Conservation (phyloP, 257 asterid genomes). For the Cinchona pubescens region DNA sequence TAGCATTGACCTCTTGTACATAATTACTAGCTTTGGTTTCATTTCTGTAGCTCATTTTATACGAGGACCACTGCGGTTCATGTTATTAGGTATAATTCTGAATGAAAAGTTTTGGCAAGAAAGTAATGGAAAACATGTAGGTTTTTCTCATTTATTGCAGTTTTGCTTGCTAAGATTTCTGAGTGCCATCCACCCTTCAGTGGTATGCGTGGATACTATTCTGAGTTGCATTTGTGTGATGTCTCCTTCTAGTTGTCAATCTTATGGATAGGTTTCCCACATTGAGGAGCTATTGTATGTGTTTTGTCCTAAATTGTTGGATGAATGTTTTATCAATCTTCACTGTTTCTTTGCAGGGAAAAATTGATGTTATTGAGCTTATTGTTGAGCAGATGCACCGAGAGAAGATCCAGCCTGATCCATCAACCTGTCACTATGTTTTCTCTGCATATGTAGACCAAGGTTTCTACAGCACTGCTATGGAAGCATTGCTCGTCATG, state of each 20-base stretch:
- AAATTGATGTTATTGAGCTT: constrained; percentile 68
- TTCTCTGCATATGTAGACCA: constrained; percentile 55
- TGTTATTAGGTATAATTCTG: not conserved
- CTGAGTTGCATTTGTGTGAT: not conserved
- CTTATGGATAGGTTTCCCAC: not conserved
- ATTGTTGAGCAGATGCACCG: constrained; percentile 70
- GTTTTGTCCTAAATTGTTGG: not conserved
- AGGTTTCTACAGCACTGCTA: constrained; percentile 59
- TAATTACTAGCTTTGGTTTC: not conserved
- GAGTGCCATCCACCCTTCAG: not conserved
- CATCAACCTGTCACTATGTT: constrained; percentile 65
- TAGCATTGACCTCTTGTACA: not conserved
- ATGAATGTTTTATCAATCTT: not conserved
- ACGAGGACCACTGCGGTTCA: not conserved
- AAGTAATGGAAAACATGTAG: not conserved
- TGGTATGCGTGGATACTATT: not conserved
- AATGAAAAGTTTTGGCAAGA: not conserved
- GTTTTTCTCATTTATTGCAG: not conserved
- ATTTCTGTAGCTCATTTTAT: not conserved
- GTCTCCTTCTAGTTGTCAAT: not conserved
- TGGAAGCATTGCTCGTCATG: constrained; percentile 84
- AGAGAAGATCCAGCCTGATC: constrained; percentile 69
- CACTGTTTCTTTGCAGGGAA: constrained; percentile 48
- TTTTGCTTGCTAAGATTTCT: not conserved
- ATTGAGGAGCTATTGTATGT: not conserved